A percentile compares a stretch with the other conserved stretches of the same genome.
phyloP scores from a whole-genome alignment of 2,329 filamentous ascomycete genomes.

The Pseudopithomyces chartarum region DNA sequence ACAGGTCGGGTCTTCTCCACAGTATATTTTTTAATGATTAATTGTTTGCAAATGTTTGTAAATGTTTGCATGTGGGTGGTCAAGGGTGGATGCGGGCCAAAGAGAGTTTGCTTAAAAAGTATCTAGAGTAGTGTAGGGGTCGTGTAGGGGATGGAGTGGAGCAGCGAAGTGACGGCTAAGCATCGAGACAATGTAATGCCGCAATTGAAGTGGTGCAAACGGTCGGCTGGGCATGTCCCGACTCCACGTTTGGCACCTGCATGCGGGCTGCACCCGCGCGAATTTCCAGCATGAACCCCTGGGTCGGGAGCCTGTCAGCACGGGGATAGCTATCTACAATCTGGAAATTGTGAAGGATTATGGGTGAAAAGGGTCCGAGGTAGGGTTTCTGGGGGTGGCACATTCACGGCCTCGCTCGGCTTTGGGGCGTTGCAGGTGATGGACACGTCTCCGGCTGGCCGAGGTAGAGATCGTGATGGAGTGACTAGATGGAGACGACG shows the following conservation, averaged over 20 bases:
- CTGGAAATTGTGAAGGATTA: background rate
- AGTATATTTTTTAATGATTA: background rate
- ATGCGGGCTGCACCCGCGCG: background rate
- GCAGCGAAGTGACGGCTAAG: background rate
- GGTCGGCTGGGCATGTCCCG: conserved; percentile 4
- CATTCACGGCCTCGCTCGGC: background rate
- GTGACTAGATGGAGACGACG: conserved; percentile 6
- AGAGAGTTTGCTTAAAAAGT: background rate
- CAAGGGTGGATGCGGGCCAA: background rate
- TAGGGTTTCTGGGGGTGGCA: background rate
- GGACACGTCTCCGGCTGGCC: conserved; percentile 25
- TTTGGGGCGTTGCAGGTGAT: conserved; percentile 2
- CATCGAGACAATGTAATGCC: conserved; percentile 1
- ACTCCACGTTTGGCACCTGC: conserved; percentile 4
- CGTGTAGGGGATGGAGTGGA: background rate
- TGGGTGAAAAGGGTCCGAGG: background rate
- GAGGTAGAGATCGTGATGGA: conserved; percentile 17
- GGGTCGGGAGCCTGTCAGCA: background rate
- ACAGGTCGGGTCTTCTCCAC: background rate
- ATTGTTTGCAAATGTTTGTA: background rate
- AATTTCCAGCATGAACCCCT: background rate
- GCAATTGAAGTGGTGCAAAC: conserved; percentile 1
- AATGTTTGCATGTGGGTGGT: background rate
- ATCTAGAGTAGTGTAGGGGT: background rate
- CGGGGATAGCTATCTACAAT: background rate